Conservation (phyloP, 1,284 basidiomycete genomes). For the Cystobasidium sp. region DNA sequence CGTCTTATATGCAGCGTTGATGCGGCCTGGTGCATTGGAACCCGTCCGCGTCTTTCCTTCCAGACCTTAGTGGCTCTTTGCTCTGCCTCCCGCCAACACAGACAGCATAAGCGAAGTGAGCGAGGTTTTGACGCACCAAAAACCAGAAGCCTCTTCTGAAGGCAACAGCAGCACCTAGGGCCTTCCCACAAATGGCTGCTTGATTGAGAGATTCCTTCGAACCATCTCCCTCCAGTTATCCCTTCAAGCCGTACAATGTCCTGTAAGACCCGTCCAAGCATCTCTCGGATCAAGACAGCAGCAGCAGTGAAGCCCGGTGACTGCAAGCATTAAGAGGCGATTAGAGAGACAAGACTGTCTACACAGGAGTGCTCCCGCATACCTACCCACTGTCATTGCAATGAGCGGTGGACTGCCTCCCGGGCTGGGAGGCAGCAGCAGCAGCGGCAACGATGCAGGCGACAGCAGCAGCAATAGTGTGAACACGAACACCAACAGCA, state of each 20-base stretch:
- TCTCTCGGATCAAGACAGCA: slow-evolving; percentile 28
- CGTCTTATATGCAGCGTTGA: background rate
- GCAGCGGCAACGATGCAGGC: background rate
- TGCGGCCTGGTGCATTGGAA: too few species aligned
- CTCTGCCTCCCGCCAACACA: too few species aligned
- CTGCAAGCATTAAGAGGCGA: background rate
- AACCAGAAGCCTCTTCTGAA: background rate
- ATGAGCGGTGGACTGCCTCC: slow-evolving; percentile 25
- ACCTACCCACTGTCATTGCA: background rate
- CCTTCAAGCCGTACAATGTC: slow-evolving; percentile 6
- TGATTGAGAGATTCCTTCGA: background rate
- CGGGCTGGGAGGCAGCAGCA: slow-evolving; percentile 19
- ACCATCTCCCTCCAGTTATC: background rate
- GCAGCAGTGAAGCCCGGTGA: slow-evolving; percentile 17
- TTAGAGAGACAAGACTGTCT: background rate
- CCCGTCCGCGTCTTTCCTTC: too few species aligned
- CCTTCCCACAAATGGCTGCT: background rate
- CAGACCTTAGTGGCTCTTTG: too few species aligned
- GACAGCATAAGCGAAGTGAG: too few species aligned
- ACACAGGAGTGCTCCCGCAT: background rate
- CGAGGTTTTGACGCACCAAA: too few species aligned
- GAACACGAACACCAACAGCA: background rate
- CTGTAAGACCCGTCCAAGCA: slow-evolving; percentile 19
- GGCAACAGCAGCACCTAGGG: background rate
- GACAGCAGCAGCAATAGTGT: background rate